Evolutionary conservation across 352 stramenopile species (phyloP).

Genomic region (Blastocystis sp.): DNA sequence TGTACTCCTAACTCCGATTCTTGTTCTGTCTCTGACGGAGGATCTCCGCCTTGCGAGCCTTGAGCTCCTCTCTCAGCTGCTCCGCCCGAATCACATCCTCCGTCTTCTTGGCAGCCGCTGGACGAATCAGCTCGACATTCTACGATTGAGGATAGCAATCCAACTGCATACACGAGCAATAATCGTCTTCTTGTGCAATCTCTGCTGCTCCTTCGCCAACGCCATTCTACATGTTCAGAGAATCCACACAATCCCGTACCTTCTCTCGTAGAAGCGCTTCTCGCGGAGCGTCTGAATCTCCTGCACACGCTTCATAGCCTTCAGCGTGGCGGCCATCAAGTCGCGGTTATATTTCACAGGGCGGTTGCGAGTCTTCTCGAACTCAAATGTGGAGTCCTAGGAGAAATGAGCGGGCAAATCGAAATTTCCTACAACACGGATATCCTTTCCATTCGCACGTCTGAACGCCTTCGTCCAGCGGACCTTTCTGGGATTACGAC

Average conservation of each 20-base stretch:
- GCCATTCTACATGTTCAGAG: slow-evolving; percentile 21
- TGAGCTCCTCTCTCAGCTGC: slow-evolving; percentile 46
- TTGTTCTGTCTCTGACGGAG: slow-evolving; percentile 20
- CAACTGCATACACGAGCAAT: slow-evolving; percentile 1
- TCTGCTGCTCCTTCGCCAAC: slow-evolving; percentile 29
- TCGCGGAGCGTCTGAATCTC: slow-evolving; percentile 91
- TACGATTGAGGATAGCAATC: not conserved
- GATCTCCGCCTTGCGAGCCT: slow-evolving; percentile 24
- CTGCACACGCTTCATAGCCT: slow-evolving; percentile 91
- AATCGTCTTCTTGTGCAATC: slow-evolving; percentile 25
- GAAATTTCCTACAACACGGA: slow-evolving; percentile 72
- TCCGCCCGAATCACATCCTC: slow-evolving; percentile 14
- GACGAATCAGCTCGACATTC: slow-evolving; percentile 36
- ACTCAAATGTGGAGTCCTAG: slow-evolving; percentile 93
- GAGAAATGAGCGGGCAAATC: not conserved
- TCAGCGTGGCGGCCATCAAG: slow-evolving; percentile 91
- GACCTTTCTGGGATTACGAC: slow-evolving; percentile 97
- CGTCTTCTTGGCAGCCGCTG: not conserved
- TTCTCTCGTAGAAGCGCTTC: slow-evolving; percentile 86
- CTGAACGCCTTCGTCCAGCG: slow-evolving; percentile 99
- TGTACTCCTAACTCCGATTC: too few species aligned
- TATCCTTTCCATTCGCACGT: slow-evolving; percentile 93
- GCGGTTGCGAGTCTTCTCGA: slow-evolving; percentile 94
- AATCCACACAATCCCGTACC: not conserved
- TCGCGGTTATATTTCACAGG: slow-evolving; percentile 97